A percentile compares a stretch with the other conserved stretches of the same genome.
phyloP scores from a whole-genome alignment of 192 early-diverging fungal genomes.

The Podila minutissima region DNA sequence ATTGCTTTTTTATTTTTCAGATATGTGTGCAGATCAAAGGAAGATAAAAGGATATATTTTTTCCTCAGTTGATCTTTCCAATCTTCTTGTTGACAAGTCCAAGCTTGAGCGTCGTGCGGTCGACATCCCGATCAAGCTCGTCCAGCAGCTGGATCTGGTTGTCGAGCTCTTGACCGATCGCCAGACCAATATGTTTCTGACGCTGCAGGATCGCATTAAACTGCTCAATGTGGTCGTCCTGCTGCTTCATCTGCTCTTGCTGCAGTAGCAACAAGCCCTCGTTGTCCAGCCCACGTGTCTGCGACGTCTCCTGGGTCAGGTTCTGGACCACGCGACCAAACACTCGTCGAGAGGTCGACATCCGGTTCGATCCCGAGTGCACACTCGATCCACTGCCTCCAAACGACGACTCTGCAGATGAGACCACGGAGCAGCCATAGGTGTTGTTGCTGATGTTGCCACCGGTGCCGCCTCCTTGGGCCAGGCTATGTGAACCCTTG shows the following conservation, averaged over 20 bases:
- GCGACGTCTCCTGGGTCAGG: constrained; percentile 77
- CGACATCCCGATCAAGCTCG: constrained; percentile 86
- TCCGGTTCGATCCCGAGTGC: not conserved
- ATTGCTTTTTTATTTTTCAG: too few relatives aligned
- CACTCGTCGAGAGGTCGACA: constrained; percentile 56
- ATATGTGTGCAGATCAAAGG: not conserved
- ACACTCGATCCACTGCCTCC: constrained; percentile 10
- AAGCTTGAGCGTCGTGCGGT: constrained; percentile 77
- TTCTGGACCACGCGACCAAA: constrained; percentile 73
- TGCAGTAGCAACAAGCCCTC: constrained; percentile 81
- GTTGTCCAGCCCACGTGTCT: constrained; percentile 82
- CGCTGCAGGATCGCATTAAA: constrained; percentile 80
- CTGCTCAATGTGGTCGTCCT: constrained; percentile 82
- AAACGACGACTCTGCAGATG: not conserved
- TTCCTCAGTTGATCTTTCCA: constrained; percentile 66
- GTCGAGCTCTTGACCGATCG: constrained; percentile 92
- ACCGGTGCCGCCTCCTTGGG: not conserved
- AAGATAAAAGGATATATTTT: not conserved
- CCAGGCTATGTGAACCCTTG: constrained; percentile 2
- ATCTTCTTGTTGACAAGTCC: constrained; percentile 83
- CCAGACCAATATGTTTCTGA: constrained; percentile 87
- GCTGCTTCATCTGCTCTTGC: constrained; percentile 78
- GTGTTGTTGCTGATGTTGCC: not conserved
- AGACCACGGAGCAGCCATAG: not conserved
- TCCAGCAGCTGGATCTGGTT: constrained; percentile 89